Percentiles rank a stretch among this genome's conserved stretches.
phyloP scores from a whole-genome alignment of 345 rosid species.

The Acer yangbiense region DNA sequence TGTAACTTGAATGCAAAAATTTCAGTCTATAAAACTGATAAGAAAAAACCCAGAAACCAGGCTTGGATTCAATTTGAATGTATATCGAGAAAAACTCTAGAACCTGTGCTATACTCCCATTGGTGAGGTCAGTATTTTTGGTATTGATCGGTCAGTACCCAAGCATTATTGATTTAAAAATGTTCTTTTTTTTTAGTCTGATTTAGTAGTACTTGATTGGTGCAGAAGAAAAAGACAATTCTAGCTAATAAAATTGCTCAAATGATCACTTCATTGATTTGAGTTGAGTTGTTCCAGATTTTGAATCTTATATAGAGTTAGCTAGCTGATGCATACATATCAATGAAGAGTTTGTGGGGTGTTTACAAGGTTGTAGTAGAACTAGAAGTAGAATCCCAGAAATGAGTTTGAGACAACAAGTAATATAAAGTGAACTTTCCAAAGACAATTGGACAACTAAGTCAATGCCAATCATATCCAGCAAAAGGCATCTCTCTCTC shows the following conservation, averaged over 20 bases:
- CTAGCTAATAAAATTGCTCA: neutral
- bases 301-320: too few relatives aligned
- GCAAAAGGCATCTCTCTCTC: slow-evolving; percentile 34
- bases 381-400: slow-evolving; percentile 28
- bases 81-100: too few relatives aligned
- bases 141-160: too few relatives aligned
- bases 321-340: neutral
- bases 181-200: too few relatives aligned
- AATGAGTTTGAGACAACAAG: slow-evolving; percentile 12
- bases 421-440: slow-evolving; percentile 43
- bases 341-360: neutral
- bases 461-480: slow-evolving; percentile 64
- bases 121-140: too few relatives aligned
- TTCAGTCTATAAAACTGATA: too few relatives aligned
- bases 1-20: too few relatives aligned
- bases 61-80: neutral
- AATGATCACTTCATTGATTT: neutral
- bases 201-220: neutral
- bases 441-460: slow-evolving; percentile 50
- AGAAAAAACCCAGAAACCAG: too few relatives aligned
- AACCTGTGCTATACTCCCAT: too few relatives aligned
- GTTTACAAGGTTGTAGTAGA: neutral
- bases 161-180: too few relatives aligned
- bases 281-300: too few relatives aligned
- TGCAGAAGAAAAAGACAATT: slow-evolving; percentile 22